Conservation (phyloP, 352 stramenopile species). For the Phytophthora sp. region DNA sequence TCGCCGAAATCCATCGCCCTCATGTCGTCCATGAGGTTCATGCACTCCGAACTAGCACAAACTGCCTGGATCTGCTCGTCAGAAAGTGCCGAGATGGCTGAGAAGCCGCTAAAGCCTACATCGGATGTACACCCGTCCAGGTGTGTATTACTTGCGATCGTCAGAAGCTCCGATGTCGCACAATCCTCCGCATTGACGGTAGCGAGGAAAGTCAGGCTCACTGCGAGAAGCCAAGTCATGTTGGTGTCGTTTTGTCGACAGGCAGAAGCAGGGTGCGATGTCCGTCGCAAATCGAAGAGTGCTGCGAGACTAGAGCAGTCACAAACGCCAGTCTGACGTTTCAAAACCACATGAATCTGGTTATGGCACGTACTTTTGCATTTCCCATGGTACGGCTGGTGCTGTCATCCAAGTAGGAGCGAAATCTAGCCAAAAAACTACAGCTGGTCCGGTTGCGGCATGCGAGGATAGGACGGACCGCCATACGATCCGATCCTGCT, state of each 20-base stretch:
- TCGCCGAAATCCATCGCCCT: conserved; percentile 26
- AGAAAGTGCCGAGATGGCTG: conserved; percentile 14
- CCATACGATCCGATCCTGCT: no score
- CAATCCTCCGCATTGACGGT: conserved; percentile 14
- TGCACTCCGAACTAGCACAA: conserved; percentile 24
- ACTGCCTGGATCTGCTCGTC: conserved; percentile 29
- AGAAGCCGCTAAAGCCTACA: conserved; percentile 23
- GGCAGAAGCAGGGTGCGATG: background rate
- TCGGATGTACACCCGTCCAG: conserved; percentile 23
- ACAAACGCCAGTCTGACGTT: no score
- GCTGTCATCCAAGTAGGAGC: background rate
- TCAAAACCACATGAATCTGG: no score
- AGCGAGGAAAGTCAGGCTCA: background rate
- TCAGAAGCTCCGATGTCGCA: conserved; percentile 15
- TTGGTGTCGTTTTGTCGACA: background rate
- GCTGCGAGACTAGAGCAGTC: no score
- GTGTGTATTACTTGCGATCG: conserved; percentile 18
- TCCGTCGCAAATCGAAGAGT: conserved; percentile 10
- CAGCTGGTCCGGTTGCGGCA: conserved; percentile 2
- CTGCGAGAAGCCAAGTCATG: conserved; percentile 1
- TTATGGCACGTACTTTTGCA: background rate
- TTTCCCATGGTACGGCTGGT: conserved; percentile 19
- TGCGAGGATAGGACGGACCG: no score
- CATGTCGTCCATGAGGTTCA: conserved; percentile 30
- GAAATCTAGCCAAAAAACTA: background rate